Evolutionary conservation across 768 basidiomycete genomes (phyloP).

Genomic region (Zangia roseola): DNA sequence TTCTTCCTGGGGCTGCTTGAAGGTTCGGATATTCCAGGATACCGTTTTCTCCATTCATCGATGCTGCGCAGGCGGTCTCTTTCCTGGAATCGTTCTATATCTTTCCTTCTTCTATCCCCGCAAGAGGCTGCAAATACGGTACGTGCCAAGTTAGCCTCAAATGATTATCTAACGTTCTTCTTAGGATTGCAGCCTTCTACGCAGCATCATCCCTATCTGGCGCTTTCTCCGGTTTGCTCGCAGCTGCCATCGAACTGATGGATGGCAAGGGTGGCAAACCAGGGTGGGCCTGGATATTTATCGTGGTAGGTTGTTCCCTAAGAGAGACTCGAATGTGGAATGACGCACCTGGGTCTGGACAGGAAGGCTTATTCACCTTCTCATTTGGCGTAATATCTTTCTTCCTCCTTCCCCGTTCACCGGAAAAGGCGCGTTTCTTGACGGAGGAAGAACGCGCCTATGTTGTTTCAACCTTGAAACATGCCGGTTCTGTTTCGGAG

Average conservation of each 20-base stretch:
- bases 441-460: constrained; percentile 48
- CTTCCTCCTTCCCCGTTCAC: constrained; percentile 47
- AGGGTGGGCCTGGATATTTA: constrained; percentile 66
- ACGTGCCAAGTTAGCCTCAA: background rate
- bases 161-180: background rate
- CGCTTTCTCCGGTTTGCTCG: constrained; percentile 64
- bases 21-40: constrained; percentile 36
- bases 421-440: constrained; percentile 49
- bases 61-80: constrained; percentile 46
- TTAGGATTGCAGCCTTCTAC: constrained; percentile 40
- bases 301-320: constrained; percentile 34
- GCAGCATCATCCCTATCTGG: constrained; percentile 52
- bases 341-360: background rate
- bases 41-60: constrained; percentile 3
- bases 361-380: constrained; percentile 65
- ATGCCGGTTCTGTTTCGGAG: constrained; percentile 34
- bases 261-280: constrained; percentile 47
- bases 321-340: background rate
- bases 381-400: constrained; percentile 52
- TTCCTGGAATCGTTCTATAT: constrained; percentile 57
- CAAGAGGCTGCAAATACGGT: constrained; percentile 25
- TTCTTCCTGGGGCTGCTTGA: constrained; percentile 55
- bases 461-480: constrained; percentile 31
- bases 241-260: constrained; percentile 58
- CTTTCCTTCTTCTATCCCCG: constrained; percentile 49